These are phyloP conservation scores for Phragmites australis DNA, from an alignment of 176 grass and related monocot genomes.

Conservation along the genomic window DNA sequence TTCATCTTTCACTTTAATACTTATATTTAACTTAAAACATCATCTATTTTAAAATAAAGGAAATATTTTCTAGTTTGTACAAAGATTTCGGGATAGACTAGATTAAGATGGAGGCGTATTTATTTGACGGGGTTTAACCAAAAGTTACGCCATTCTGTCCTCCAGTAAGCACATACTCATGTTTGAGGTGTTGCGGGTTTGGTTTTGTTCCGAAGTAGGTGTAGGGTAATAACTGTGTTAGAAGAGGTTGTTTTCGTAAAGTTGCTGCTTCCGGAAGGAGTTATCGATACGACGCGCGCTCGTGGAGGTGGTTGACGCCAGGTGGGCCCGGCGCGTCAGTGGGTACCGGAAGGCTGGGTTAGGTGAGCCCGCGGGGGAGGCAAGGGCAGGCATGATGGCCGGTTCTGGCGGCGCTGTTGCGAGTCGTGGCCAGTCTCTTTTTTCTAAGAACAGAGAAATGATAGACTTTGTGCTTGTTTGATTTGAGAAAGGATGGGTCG, in stretches of 20 bases:
- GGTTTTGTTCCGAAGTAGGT: no score
- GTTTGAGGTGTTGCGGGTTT: no score
- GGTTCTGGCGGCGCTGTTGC: conserved; percentile 23
- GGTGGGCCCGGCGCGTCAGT: conserved; percentile 23
- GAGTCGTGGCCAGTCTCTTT: background rate
- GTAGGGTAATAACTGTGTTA: background rate
- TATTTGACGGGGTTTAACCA: conserved; percentile 18
- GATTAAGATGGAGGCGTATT: conserved; percentile 3
- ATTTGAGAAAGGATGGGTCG: background rate
- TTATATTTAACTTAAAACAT: no score
- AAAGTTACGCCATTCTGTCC: background rate
- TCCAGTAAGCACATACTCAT: background rate
- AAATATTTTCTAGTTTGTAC: no score
- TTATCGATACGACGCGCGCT: background rate
- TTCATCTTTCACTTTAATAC: no score
- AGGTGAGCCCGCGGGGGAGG: background rate
- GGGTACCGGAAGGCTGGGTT: conserved; percentile 9
- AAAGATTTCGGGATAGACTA: conserved; percentile 6
- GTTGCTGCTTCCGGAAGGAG: background rate
- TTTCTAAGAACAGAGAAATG: background rate
- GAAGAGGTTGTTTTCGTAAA: background rate
- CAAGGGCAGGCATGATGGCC: background rate
- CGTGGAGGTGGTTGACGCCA: background rate
- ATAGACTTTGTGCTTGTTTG: background rate
- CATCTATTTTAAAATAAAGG: no score